Percentiles rank a stretch among this genome's conserved stretches.
phyloP scores from a whole-genome alignment of 2,329 filamentous ascomycete genomes.

The Venturia oleaginea region DNA sequence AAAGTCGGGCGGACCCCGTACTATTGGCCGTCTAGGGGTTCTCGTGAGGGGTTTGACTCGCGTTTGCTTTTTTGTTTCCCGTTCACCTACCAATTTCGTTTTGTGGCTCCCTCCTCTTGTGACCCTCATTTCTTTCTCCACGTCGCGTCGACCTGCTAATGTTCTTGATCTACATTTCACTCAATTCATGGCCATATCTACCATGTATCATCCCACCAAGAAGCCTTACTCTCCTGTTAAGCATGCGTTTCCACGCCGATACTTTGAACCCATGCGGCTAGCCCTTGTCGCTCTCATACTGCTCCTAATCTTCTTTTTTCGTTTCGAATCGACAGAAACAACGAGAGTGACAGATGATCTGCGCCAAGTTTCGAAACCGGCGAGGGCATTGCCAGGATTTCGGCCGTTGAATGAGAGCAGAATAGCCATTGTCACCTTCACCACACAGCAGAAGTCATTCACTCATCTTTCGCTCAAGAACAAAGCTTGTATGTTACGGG shows the following conservation, averaged over 20 bases:
- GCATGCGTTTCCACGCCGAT: conserved; percentile 5
- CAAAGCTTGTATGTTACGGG: conserved; percentile 25
- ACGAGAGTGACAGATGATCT: neutral
- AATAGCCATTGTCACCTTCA: conserved; percentile 29
- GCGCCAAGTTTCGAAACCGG: neutral
- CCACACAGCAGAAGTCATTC: conserved; percentile 29
- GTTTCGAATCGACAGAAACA: neutral
- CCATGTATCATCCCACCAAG: neutral
- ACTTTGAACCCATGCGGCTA: neutral
- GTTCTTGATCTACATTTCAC: neutral
- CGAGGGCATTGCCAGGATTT: neutral
- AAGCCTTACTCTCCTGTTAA: conserved; percentile 8
- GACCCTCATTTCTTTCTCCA: neutral
- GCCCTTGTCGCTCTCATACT: neutral
- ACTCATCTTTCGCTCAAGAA: conserved; percentile 28
- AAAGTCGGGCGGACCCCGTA: neutral
- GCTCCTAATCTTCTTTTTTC: conserved; percentile 11
- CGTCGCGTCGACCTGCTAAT: neutral
- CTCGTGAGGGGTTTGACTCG: neutral
- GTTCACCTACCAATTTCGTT: neutral
- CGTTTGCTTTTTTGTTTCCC: neutral
- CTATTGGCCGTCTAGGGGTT: neutral
- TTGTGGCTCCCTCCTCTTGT: neutral
- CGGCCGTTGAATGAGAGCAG: conserved; percentile 13
- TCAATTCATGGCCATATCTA: neutral